A percentile compares a stretch with the other conserved stretches of the same genome.
Conservation (phyloP, 768 basidiomycete genomes). For the Phanerodontia chrysosporium region DNA sequence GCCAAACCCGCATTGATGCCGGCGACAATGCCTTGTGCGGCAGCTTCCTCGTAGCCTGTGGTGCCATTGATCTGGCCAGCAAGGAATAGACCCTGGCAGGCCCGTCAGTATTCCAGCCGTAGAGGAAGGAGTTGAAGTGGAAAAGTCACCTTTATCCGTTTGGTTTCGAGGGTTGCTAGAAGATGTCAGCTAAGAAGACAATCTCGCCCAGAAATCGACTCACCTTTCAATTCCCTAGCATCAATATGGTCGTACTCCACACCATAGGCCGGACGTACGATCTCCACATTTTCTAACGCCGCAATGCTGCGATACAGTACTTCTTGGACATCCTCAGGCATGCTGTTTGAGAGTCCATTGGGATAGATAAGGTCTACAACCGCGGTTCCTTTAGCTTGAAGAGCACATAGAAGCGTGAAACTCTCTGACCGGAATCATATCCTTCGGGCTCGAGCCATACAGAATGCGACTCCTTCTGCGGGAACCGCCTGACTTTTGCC, state of each 20-base stretch:
- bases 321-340: conserved; percentile 84
- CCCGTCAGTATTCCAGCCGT: no score
- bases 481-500: conserved; percentile 79
- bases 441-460: conserved; percentile 94
- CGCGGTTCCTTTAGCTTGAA: conserved; percentile 31
- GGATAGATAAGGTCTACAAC: conserved; percentile 81
- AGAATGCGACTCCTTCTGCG: conserved; percentile 61
- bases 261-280: conserved; percentile 84
- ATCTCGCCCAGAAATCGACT: conserved; percentile 40
- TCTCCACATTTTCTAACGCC: conserved; percentile 79
- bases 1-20: conserved; percentile 84
- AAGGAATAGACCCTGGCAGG: conserved; percentile 70
- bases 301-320: conserved; percentile 79
- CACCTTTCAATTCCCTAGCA: conserved; percentile 73
- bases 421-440: conserved; percentile 67
- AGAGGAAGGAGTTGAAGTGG: background rate
- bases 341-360: conserved; percentile 82
- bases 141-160: conserved; percentile 58
- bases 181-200: background rate
- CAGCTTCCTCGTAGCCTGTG: conserved; percentile 93
- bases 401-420: background rate
- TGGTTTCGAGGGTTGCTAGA: conserved; percentile 79
- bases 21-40: conserved; percentile 84
- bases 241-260: conserved; percentile 93
- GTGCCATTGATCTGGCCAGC: conserved; percentile 93